A percentile compares a stretch with the other conserved stretches of the same genome.
Conservation (phyloP, 352 stramenopile species). For the Phytopythium cucurbitacearum region DNA sequence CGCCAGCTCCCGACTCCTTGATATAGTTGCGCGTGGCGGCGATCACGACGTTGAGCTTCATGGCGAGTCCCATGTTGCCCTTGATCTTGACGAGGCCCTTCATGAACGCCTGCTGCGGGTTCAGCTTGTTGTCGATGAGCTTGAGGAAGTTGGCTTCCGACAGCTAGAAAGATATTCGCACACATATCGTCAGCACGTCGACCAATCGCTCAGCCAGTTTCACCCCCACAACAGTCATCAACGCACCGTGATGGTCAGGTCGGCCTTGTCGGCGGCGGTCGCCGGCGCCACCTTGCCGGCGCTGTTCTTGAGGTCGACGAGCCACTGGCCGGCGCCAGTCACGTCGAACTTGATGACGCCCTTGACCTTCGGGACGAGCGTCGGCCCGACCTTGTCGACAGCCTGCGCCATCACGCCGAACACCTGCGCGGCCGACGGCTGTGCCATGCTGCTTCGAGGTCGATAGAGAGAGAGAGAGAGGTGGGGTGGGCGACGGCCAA, state of each 20-base stretch:
- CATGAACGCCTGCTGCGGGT: slow-evolving; percentile 93
- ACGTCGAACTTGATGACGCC: slow-evolving; percentile 82
- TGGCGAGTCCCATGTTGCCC: slow-evolving; percentile 92
- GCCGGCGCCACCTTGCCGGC: slow-evolving; percentile 51
- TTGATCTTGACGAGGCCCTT: slow-evolving; percentile 94
- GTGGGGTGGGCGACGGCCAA: background rate
- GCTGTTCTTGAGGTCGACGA: slow-evolving; percentile 78
- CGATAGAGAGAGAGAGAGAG: background rate
- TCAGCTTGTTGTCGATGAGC: slow-evolving; percentile 87
- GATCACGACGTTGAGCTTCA: slow-evolving; percentile 92
- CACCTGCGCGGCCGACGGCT: slow-evolving; percentile 42
- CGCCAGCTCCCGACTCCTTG: slow-evolving; percentile 46
- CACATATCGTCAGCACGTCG: background rate
- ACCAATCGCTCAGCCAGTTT: background rate
- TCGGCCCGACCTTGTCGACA: slow-evolving; percentile 62
- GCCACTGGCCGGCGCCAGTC: slow-evolving; percentile 53
- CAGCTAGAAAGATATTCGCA: slow-evolving; percentile 21
- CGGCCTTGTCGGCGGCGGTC: slow-evolving; percentile 51
- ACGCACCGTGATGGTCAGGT: slow-evolving; percentile 64
- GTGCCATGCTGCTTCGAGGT: slow-evolving; percentile 17
- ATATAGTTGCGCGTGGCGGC: slow-evolving; percentile 76
- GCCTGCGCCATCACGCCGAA: slow-evolving; percentile 68
- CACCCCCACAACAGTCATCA: background rate
- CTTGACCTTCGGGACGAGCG: slow-evolving; percentile 74
- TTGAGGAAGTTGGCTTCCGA: slow-evolving; percentile 71